A percentile compares a stretch with the other conserved stretches of the same genome.
Evolutionary conservation across 1,284 basidiomycete genomes (phyloP).

Genomic region (Singerocomus inundabilis): DNA sequence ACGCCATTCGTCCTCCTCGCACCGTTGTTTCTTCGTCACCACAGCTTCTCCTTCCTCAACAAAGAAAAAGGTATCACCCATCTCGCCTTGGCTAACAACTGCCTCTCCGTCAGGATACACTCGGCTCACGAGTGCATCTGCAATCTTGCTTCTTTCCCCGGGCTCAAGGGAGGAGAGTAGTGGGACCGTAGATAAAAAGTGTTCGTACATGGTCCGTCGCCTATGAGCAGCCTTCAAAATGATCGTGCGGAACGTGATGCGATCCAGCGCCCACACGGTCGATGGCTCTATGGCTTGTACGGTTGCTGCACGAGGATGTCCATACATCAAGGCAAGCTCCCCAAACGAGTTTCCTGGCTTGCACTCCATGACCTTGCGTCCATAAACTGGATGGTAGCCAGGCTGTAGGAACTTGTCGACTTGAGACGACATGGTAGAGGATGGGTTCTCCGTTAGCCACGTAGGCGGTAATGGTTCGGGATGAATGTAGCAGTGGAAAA

Average conservation of each 20-base stretch:
- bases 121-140: constrained; percentile 88
- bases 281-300: constrained; percentile 84
- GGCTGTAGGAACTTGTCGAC: constrained; percentile 57
- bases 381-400: constrained; percentile 67
- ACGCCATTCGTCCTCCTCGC: constrained; percentile 56
- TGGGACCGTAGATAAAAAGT: constrained; percentile 90
- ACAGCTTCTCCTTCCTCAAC: constrained; percentile 91
- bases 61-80: constrained; percentile 97
- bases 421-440: constrained; percentile 38
- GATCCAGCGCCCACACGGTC: constrained; percentile 93
- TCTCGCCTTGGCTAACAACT: constrained; percentile 90
- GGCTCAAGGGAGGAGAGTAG: constrained; percentile 84
- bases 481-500: constrained; percentile 85
- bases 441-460: constrained; percentile 45
- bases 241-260: constrained; percentile 98
- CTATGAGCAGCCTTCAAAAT: constrained; percentile 86
- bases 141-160: constrained; percentile 93
- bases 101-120: constrained; percentile 82
- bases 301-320: constrained; percentile 92
- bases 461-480: constrained; percentile 60
- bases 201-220: constrained; percentile 92
- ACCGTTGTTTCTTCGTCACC: constrained; percentile 74
- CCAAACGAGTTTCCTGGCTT: constrained; percentile 89
- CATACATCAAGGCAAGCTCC: constrained; percentile 97
- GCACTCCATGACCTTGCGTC: constrained; percentile 85